phyloP scores from a whole-genome alignment of 192 early-diverging fungal species.

The Backusella liffmaniae region DNA sequence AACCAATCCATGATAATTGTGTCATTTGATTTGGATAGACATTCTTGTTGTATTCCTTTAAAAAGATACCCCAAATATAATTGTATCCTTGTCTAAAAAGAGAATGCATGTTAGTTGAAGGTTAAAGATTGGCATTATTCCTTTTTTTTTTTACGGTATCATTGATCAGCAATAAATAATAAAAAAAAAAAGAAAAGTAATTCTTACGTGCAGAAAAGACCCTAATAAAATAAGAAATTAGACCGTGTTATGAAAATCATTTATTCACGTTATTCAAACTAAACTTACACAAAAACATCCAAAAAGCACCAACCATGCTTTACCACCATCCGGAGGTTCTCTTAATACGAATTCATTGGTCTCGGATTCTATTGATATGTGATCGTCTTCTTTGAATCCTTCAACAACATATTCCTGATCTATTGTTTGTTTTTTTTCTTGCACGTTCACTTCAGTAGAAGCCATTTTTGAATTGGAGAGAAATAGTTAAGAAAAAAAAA shows the following conservation, averaged over 20 bases:
- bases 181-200: no score
- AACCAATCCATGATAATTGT: constrained; percentile 21
- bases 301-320: constrained; percentile 18
- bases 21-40: constrained; percentile 19
- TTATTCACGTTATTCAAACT: no score
- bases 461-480: background rate
- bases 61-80: constrained; percentile 11
- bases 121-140: no score
- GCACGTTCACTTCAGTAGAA: background rate
- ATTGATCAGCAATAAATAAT: background rate
- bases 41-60: constrained; percentile 18
- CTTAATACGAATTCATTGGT: background rate
- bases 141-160: background rate
- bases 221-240: constrained; percentile 15
- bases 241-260: background rate
- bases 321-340: constrained; percentile 25
- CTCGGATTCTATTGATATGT: background rate
- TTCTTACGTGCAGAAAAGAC: constrained; percentile 23
- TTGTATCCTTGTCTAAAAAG: constrained; percentile 8
- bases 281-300: constrained; percentile 28
- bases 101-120: background rate
- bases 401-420: background rate
- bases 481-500: background rate
- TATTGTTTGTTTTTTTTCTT: background rate
- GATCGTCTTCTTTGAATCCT: background rate